Conservation (phyloP, 768 basidiomycete species). For the Artomyces pyxidatus region DNA sequence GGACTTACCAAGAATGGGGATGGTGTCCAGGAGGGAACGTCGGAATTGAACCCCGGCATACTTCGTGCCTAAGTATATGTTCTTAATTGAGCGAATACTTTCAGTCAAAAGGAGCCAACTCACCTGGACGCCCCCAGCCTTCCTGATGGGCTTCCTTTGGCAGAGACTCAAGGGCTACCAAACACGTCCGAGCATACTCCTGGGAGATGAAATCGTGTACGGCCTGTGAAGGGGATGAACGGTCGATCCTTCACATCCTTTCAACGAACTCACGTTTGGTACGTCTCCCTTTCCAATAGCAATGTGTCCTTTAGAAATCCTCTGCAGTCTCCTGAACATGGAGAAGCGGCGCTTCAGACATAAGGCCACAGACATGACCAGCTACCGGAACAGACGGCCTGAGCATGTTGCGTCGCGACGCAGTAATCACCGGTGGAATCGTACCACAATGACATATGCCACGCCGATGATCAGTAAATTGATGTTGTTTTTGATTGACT, state of each 20-base stretch:
- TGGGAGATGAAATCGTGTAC: constrained; percentile 63
- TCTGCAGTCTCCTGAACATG: constrained; percentile 53
- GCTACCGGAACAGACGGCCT: constrained; percentile 22
- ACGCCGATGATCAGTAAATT: constrained; percentile 61
- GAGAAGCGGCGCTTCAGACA: constrained; percentile 65
- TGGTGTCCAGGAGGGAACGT: constrained; percentile 60
- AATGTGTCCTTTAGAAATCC: constrained; percentile 55
- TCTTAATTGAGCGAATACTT: too few relatives aligned
- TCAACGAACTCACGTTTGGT: constrained; percentile 40
- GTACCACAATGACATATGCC: constrained; percentile 63
- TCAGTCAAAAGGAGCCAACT: too few relatives aligned
- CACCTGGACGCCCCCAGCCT: constrained; percentile 73
- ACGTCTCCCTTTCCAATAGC: constrained; percentile 47
- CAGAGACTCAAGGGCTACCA: constrained; percentile 62
- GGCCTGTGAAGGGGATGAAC: constrained; percentile 29
- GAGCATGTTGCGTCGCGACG: not conserved
- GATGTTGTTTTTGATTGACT: constrained; percentile 53
- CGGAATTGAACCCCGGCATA: constrained; percentile 58
- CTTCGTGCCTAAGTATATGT: constrained; percentile 52
- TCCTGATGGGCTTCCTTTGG: constrained; percentile 59
- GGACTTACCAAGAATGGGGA: constrained; percentile 56
- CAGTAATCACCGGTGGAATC: constrained; percentile 17
- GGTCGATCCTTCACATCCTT: not conserved
- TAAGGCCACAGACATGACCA: constrained; percentile 48
- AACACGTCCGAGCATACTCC: constrained; percentile 69